Evolutionary conservation across 768 basidiomycete species (phyloP), one percentile per base, ranked within the genome.

Genomic region (Lactarius sanguifluus): DNA sequence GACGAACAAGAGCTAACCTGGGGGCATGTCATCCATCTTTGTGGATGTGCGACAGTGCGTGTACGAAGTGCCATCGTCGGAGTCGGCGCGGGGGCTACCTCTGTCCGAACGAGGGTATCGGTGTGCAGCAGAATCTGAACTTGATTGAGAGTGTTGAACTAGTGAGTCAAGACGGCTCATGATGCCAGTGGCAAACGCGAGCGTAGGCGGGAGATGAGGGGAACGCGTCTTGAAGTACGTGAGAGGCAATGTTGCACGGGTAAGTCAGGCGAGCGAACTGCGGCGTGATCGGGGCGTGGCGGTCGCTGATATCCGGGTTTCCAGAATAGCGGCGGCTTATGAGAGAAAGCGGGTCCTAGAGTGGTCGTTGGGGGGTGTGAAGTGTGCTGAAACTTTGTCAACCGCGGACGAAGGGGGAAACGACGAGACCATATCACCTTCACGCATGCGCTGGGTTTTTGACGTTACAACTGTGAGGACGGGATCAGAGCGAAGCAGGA

Each of bases 261-360:
- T 62, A 68, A 57, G 62, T 55, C 61, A 63, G 66, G 66, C 62
- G 62, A 68, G 67, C 63, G 67, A 68, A 69, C 62, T 64, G 69
- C 69, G 69, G 69, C 61, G 69, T 68, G 66, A 69, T 68, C 69
- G 69, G 62, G 64, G 62, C 55, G 62, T 55, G 61, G 66, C 62
- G 32, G 69, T 62, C 45, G 62, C 69, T 56, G 69, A 60, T 68
- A 43, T 67, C 68, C 65, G 66, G 50, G 41, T 56, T 67, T 67
- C 66, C 66, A 64, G 58, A 67, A 59, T 23, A 57, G 58, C 23
- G 62, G 62, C 62, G 66, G 58, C 66, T 64, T 67, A 63, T 67
- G 66, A 67, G 66, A 64, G 66, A 43, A 67, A 55, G n/a, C 58
- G 50, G 62, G 66, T 23, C 58, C 62, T 38, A 56, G 57, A 64